Percentiles rank a stretch among this genome's conserved stretches.
These are phyloP conservation scores for Colletotrichum higginsianum DNA, from an alignment of 2,329 filamentous ascomycete species.

Conservation along the genomic window DNA sequence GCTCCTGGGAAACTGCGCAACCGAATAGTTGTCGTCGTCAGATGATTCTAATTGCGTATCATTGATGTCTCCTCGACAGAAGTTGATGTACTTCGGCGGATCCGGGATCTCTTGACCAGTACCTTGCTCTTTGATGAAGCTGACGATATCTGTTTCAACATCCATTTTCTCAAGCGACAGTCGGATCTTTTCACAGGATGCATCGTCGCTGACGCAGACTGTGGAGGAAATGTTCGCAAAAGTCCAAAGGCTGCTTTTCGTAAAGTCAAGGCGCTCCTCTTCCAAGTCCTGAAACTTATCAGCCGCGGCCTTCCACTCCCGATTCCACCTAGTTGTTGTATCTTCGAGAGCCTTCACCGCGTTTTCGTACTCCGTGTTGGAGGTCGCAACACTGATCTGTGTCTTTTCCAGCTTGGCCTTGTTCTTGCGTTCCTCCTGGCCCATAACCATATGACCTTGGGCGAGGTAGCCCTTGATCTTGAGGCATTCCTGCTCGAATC, in stretches of 20 bases:
- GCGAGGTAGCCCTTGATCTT: constrained; percentile 99
- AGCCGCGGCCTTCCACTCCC: constrained; percentile 97
- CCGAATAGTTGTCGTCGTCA: constrained; percentile 91
- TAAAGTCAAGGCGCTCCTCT: constrained; percentile 96
- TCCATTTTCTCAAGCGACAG: constrained; percentile 95
- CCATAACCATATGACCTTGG: constrained; percentile 99
- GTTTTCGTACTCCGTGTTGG: constrained; percentile 93
- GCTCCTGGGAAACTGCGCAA: constrained; percentile 94
- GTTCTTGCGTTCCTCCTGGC: constrained; percentile 98
- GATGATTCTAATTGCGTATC: constrained; percentile 87
- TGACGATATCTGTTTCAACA: constrained; percentile 92
- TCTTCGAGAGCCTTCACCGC: constrained; percentile 95
- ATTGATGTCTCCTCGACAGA: constrained; percentile 87
- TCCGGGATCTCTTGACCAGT: constrained; percentile 98
- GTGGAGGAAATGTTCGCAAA: constrained; percentile 98
- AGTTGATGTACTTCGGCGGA: constrained; percentile 98
- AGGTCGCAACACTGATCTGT: constrained; percentile 91
- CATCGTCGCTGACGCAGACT: constrained; percentile 97
- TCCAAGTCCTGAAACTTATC: constrained; percentile 99
- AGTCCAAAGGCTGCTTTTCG: constrained; percentile 97
- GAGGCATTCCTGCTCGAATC: constrained; percentile 96
- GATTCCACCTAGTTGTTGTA: constrained; percentile 95
- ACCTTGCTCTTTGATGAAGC: constrained; percentile 89
- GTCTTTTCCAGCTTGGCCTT: constrained; percentile 99
- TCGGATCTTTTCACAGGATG: constrained; percentile 96